Base-by-base conservation (phyloP, 805 yeast genomes). In the Yarrowia sp. region DNA sequence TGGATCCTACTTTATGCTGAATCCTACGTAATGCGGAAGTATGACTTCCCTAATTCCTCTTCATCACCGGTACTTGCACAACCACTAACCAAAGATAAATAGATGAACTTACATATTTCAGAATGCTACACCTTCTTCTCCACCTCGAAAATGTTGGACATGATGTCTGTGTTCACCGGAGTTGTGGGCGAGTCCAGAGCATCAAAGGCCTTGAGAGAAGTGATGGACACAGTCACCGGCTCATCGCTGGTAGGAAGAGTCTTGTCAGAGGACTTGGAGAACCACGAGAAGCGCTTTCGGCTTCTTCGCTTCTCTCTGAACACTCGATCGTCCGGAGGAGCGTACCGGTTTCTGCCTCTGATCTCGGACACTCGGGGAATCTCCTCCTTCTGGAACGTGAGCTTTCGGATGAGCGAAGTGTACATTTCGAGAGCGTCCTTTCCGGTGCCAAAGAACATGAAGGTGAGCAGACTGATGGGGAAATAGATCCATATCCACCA, bases 401-500 rank as follows among this genome's bases (percentile, higher is more conserved):
- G 18, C n/a, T 24, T 51, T 10, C 24, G 14, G 8, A 51, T 35
- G 13, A 35, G 22, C 4, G 32, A 9, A 3, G 33, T 16, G 42
- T 51, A 51, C 42, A 51, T 33, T 4, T 7, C 32, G 6, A 51
- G 32, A 3, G 58, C 58, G 19, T 51, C 58, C 13, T 51, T 22
- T 6, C 58, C 58, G 4, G 58, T 51, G 4, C 58, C 58, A 35
- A 51, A 51, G 32, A 51, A 51, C 13, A 51, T 16, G 24, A 51
- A 51, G n/a, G 58, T 51, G 14, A 35, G 24, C 13, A 51, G 32
- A 13, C 42, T 24, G 32, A 51, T 35, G 16, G 58, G 58, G 2
- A 51, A 16, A 14, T 33, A 51, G 24, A 51, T 51, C 58, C 58
- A 51, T 6, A 35, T 1, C 58, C 58, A 51, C 58, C 58, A 51